Evolutionary conservation across 2,329 filamentous ascomycete genomes (phyloP), one percentile per base, ranked within the genome.

Genomic region (Xylariales sp.): DNA sequence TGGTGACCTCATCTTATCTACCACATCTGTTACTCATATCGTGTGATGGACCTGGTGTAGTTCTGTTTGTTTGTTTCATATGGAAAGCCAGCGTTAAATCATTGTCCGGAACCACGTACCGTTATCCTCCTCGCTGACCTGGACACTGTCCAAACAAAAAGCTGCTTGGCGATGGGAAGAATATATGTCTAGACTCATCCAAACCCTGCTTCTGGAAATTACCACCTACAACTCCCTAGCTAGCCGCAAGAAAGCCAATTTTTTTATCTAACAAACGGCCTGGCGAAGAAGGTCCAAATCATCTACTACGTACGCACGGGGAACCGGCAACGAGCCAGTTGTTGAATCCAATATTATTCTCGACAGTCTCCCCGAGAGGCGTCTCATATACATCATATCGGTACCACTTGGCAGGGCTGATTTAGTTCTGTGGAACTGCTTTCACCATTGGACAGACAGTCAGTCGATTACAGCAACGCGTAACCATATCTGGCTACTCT

Each of bases 321-420:
- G n/a, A 56, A 46, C 41, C 16, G 32, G 39, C 18, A 56, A 46
- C 41, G 32, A 45, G 36, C n/a, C 39, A 49, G 2, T 43, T 18
- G 49, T 23, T 46, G 41, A 58, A 62, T 34, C 28, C 10, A 18
- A 14, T 45, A 30, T 43, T 23, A 16, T 5, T 67, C 18, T 69
- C 16, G 9, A 56, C 43, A 1, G 3, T 10, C 12, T 52, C 60
- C 18, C 43, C 16, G 39, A 57, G 34, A 46, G 28, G 53, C n/a
- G n/a, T 34, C 16, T 18, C 58, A 45, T 54, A 56, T 28, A 34
- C 49, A 30, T 52, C 45, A 48, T 60, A 60, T 65, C 16, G 46
- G n/a, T 18, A 48, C 48, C 43, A 55, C 45, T 64, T 65, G 36
- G 53, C 49, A 56, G 50, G 62, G 59, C 62, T 61, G 50, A 52